Evolutionary conservation across 495 filamentous ascomycete species (phyloP), one percentile per base, ranked within the genome.

Genomic region (Alectoria sarmentosa): DNA sequence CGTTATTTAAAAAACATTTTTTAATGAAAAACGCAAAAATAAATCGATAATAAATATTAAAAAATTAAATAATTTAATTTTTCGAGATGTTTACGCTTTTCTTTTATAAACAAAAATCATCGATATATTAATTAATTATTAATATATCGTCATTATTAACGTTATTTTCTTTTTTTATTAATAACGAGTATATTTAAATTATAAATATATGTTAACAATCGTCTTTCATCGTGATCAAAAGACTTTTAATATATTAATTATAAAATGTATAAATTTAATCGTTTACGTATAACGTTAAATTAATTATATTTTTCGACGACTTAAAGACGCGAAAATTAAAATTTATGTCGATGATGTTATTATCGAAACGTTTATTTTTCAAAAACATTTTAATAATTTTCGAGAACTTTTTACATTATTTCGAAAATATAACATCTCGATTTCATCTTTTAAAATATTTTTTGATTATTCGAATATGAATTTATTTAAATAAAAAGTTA

Each of bases 391-490:
- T n/a, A n/a, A n/a, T n/a, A n/a, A n/a, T n/a, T n/a, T n/a, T n/a
- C n/a, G n/a, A n/a, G n/a, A 59, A 21, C 19, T 67, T 9, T 67
- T 64, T 28, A 28, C 38, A 39, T 6, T 64, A 0, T 39, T 67
- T 48, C 21, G 32, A 23, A n/a, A 64, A 1, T 55, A 34, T 64
- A 58, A 63, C 13, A 64, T 63, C 32, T 28, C 7, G 9, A 44
- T 66, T 0, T 56, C n/a, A 13, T 4, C 9, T 19, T 63, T 26
- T 10, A 66, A 65, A 10, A 49, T 5, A 0, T 65, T 38, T 37
- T n/a, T 61, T 28, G 1, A n/a, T 1, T 65, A 60, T 54, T 23
- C 26, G 4, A 48, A 39, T 52, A 54, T 60, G 17, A 60, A 49
- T n/a, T 4, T 65, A 11, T 10, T 65, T 7, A 28, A n/a, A 1